Evolutionary conservation across 768 basidiomycete species (phyloP), one percentile per base, ranked within the genome.

Genomic region (Omphalotus guepiniiformis): DNA sequence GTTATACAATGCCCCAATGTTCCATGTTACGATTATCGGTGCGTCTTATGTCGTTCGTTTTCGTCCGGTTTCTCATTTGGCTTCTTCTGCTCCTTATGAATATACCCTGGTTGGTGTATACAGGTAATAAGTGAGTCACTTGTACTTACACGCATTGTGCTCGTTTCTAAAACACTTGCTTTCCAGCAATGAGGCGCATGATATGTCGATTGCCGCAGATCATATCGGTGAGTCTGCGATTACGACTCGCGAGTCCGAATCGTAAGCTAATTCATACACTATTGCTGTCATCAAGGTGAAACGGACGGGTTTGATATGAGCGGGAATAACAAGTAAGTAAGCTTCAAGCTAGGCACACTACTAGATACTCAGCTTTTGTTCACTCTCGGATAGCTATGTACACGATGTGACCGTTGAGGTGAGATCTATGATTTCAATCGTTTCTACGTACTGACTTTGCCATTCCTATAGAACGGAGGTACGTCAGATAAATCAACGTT

Each of bases 321-420:
- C 5, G 64, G 64, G 13, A 64, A 61, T 27, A 58, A 60, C 44
- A 46, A 46, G n/a, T 48, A 52, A 55, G 50, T 52, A 21, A 21
- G 47, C 4, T 7, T 8, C 34, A 18, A 35, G 34, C 34, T 6
- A n/a, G 2, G 15, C 2, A 35, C 34, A n/a, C n/a, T n/a, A n/a
- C n/a, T n/a, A n/a, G n/a, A n/a, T n/a, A n/a, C n/a, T n/a, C 27
- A 7, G 12, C 30, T 19, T 22, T 1, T 13, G 28, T 23, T 27
- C 38, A 11, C 39, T 13, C 6, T n/a, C 13, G 19, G 4, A 2
- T 23, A 59, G 63, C 43, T 57, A 56, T 30, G 60, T 69, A 19
- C 65, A 67, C 39, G 64, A 68, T 28, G 57, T 66, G 37, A 53
- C 55, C 5, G 61, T 69, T 19, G 64, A 64, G 44, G 65, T 46